phyloP scores from a whole-genome alignment of 257 asterid genomes.

The Gentiana dahurica region DNA sequence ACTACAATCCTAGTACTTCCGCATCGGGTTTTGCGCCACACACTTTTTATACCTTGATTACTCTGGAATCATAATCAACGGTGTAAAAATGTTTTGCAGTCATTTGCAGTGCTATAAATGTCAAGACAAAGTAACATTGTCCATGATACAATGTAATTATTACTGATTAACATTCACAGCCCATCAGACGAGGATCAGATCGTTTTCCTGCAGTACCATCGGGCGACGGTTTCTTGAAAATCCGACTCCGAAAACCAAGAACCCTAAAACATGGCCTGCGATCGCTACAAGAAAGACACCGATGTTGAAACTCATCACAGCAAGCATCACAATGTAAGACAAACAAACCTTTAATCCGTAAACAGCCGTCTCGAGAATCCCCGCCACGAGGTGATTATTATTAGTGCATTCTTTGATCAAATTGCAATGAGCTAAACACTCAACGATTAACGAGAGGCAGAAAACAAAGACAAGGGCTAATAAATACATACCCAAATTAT shows the following conservation, averaged over 20 bases:
- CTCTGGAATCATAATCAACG: no score
- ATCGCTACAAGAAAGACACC: conserved; percentile 60
- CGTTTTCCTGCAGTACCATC: not conserved
- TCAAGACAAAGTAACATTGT: no score
- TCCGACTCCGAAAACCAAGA: conserved; percentile 51
- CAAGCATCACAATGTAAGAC: conserved; percentile 68
- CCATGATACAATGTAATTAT: no score
- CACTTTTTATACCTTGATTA: no score
- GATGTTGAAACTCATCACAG: conserved; percentile 72
- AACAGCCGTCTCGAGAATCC: conserved; percentile 36
- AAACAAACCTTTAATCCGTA: conserved; percentile 42
- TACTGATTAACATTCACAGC: no score
- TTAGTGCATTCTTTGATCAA: conserved; percentile 17
- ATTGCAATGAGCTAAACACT: conserved; percentile 49
- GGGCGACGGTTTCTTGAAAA: conserved; percentile 14
- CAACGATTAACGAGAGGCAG: conserved; percentile 30
- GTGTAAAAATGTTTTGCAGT: no score
- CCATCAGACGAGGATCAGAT: no score
- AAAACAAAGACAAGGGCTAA: conserved; percentile 43
- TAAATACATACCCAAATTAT: conserved; percentile 44
- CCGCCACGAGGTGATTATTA: conserved; percentile 17
- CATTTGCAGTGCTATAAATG: no score
- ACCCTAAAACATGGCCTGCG: conserved; percentile 51
- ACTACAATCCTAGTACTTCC: no score
- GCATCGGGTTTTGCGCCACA: no score